Conservation (phyloP, 208 protist species). For the Leptomonas seymouri region DNA sequence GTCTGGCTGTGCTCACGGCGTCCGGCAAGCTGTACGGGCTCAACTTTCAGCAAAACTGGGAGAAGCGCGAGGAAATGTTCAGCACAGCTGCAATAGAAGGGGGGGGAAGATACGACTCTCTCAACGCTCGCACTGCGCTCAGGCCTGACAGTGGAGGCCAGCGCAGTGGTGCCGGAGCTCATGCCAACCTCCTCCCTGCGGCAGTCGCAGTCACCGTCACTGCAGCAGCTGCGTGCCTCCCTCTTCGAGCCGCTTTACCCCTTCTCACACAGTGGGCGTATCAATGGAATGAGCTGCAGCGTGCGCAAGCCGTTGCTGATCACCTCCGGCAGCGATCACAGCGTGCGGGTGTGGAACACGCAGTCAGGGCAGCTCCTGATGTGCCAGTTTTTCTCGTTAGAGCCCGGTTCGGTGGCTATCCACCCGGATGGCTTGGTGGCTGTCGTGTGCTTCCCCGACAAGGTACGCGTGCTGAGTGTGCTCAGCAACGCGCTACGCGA, state of each 20-base stretch:
- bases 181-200: neutral
- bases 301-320: conserved; percentile 95
- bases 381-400: conserved; percentile 82
- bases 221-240: conserved; percentile 23
- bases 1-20: conserved; percentile 61
- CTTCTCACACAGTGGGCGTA: conserved; percentile 79
- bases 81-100: neutral
- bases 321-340: conserved; percentile 91
- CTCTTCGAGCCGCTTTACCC: conserved; percentile 80
- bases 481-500: conserved; percentile 93
- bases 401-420: conserved; percentile 90
- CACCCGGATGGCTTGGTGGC: conserved; percentile 95
- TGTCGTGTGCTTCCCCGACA: conserved; percentile 95
- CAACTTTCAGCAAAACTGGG: conserved; percentile 57
- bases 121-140: neutral
- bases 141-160: neutral
- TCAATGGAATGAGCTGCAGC: conserved; percentile 93
- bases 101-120: neutral
- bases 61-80: conserved; percentile 30
- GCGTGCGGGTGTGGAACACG: conserved; percentile 96
- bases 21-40: conserved; percentile 69
- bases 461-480: conserved; percentile 95
- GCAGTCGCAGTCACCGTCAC: conserved; percentile 3
- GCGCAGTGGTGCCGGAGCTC: neutral
- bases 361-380: conserved; percentile 88